Percentiles rank a stretch among this genome's conserved stretches.
Evolutionary conservation across 2,329 filamentous ascomycete genomes (phyloP).

Genomic region (Fusarium sp.): DNA sequence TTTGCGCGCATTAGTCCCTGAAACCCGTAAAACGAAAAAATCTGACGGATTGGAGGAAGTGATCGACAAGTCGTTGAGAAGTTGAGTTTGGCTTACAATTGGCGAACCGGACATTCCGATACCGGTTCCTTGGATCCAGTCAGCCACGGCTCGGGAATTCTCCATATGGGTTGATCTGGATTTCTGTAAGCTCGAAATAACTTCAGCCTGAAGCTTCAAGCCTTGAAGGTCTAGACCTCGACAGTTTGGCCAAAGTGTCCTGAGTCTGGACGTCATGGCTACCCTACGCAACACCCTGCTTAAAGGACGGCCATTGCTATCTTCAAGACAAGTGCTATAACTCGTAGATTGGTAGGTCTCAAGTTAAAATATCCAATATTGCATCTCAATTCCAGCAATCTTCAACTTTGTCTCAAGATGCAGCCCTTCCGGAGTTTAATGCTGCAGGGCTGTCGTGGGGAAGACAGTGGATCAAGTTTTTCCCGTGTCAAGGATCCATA

Average conservation of each 20-base stretch:
- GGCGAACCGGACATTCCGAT: constrained; percentile 18
- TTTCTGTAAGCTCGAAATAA: not conserved
- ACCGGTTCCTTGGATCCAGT: not conserved
- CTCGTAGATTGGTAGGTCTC: not conserved
- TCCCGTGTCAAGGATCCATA: constrained; percentile 33
- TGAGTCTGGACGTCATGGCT: not conserved
- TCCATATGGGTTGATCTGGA: not conserved
- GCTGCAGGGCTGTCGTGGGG: constrained; percentile 16
- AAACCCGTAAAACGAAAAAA: not conserved
- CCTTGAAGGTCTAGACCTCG: not conserved
- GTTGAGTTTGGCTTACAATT: not conserved
- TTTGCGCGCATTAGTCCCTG: not conserved
- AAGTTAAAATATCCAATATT: not conserved
- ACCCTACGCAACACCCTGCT: not conserved
- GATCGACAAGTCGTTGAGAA: constrained; percentile 9
- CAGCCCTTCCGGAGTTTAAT: not conserved
- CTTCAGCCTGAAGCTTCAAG: not conserved
- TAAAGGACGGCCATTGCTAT: accelerated
- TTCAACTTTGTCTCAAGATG: not conserved
- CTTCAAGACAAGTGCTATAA: not conserved
- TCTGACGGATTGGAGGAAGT: not conserved
- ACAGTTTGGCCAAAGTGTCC: not conserved
- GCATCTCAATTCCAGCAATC: not conserved
- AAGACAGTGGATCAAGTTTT: constrained; percentile 43
- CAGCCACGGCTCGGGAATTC: not conserved